Base-by-base conservation (phyloP, 2,329 filamentous ascomycete genomes). In the Curvularia sp. region DNA sequence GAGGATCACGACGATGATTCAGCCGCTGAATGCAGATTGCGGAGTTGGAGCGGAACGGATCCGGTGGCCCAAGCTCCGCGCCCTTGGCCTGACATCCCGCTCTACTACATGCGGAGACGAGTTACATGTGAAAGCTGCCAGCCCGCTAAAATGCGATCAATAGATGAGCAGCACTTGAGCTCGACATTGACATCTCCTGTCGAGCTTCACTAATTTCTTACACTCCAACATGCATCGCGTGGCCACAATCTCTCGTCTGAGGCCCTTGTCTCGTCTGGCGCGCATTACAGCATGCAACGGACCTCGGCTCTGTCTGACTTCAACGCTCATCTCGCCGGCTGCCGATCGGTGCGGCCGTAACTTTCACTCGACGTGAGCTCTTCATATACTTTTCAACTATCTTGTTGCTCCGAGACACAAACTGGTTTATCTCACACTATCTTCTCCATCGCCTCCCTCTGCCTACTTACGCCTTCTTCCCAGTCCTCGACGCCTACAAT, bases 281-380 rank as follows among this genome's bases (percentile, higher is more conserved):
- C 28, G 63, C 63, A 60, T 57, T 57, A 46, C n/a, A 31, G 31
- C 30, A 28, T 30, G 33, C 55, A 49, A 54, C 56, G 58, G 60
- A 68, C 68, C 67, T 69, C 64, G 69, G 66, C 65, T 65, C 55
- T 52, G 49, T 26, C 18, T 42, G 13, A 41, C 20, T 20, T 20
- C 60, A 54, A 47, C 55, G 31, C 55, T 39, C 46, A 49, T 50
- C 43, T 51, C 46, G 38, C 49, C 41, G 30, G 51, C 60, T 35
- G 44, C 59, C 63, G 49, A 30, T 26, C 47, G 47, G 62, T 64
- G 61, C 68, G 63, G 68, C 60, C 63, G 63, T 63, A 69, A 31
- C 62, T 54, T 62, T 60, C 55, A 69, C 57, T 63, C 55, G 35
- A 53, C 53, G 55, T 58, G 57, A 63, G 58, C 52, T 49, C 35